Evolutionary conservation across 208 protist genomes (phyloP).

Genomic region (Leishmania mexicana): DNA sequence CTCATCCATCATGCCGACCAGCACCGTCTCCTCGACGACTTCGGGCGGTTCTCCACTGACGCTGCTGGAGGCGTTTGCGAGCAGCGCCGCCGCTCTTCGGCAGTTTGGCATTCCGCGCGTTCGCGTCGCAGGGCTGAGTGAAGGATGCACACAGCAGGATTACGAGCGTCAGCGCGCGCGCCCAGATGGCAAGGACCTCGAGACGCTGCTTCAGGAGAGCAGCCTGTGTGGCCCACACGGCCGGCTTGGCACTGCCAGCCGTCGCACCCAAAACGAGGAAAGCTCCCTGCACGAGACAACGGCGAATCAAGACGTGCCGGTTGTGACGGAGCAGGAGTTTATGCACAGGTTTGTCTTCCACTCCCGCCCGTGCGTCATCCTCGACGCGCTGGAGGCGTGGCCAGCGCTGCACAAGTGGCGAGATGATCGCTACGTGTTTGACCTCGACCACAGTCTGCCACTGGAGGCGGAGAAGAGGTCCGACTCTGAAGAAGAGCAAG

Average conservation of each 20-base stretch:
- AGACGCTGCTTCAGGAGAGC: constrained; percentile 36
- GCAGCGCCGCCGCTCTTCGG: constrained; percentile 59
- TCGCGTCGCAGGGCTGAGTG: constrained; percentile 68
- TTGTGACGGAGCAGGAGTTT: constrained; percentile 76
- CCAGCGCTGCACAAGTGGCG: constrained; percentile 74
- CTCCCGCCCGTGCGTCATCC: constrained; percentile 79
- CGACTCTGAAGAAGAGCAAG: constrained; percentile 17
- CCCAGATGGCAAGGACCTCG: constrained; percentile 27
- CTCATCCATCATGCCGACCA: constrained; percentile 1
- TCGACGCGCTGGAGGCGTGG: constrained; percentile 73
- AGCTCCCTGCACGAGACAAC: constrained; percentile 9
- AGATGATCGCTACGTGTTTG: constrained; percentile 78
- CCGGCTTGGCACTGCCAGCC: constrained; percentile 11
- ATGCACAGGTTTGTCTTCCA: constrained; percentile 88
- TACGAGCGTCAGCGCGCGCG: constrained; percentile 19
- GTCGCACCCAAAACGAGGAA: constrained; percentile 12
- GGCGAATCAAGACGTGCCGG: constrained; percentile 27
- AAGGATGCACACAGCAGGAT: constrained; percentile 29
- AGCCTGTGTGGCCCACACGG: constrained; percentile 12
- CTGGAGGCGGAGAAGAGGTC: constrained; percentile 25
- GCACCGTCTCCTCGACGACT: not conserved
- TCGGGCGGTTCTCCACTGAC: constrained; percentile 18
- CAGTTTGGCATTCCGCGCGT: constrained; percentile 76
- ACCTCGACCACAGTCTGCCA: constrained; percentile 62
- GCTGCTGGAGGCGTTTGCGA: constrained; percentile 66